Base-by-base conservation (phyloP, 148 eudicot genomes). In the Spergularia marina region DNA sequence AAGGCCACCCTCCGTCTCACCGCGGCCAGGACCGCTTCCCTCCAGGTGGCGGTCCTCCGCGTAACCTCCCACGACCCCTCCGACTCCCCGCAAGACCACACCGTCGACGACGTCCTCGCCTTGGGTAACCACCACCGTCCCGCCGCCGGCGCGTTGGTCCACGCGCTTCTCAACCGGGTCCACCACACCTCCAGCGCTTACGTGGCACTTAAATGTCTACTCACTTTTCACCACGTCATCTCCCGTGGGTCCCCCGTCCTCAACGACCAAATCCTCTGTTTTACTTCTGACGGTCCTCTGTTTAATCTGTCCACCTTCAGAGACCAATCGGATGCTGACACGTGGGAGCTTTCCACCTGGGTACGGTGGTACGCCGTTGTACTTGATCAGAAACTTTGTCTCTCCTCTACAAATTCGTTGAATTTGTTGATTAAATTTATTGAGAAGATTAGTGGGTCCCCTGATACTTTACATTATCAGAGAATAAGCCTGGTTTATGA, bases 201-300 rank as follows among this genome's bases (percentile, higher is more conserved):
- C 79, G 97, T 91, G 56, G 89, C 91, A 3, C 85, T 91, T 70
- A 91, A 91, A 74, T 91, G 88, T 62, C 87, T 91, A 41, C 25
- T 91, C 57, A 73, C 85, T 17, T 51, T 91, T 64, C 94, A 88
- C 78, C 81, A 83, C 77, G 67, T 91, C 76, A 51, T 84, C 74
- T 18, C 73, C 18, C 39, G 76, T 0, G 86, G 87, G 12, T 78
- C 87, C 68, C 65, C 81, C 62, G 62, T 80, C 10, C 58, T 79
- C 25, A 72, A 72, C 5, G 86, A 82, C 20, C 83, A 81, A 49
- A 54, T 84, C 17, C 21, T 73, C 10, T 65, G 60, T 7, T 81
- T 79, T 53, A 58, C 80, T n/a, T 74, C 65, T 11, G 82, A 11
- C 9, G 71, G 80, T 25, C 53, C 57, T 7, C 81, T 80, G 62